Evolutionary conservation across 768 basidiomycete species (phyloP).

Genomic region (Suillus alpinus): DNA sequence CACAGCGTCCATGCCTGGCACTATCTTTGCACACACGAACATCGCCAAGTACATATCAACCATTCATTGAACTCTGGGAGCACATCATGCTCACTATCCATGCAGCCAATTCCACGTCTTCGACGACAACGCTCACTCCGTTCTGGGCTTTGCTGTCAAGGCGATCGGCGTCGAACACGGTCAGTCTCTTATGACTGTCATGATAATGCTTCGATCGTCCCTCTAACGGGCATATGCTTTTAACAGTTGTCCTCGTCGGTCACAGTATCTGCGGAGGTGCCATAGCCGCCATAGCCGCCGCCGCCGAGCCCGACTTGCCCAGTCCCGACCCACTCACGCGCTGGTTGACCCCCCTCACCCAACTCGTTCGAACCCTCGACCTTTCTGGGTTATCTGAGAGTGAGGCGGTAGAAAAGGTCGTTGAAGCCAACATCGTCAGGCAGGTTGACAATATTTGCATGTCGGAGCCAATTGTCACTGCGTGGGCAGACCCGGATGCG

Average conservation of each 20-base stretch:
- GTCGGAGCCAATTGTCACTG: conserved; percentile 41
- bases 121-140: conserved; percentile 70
- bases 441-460: conserved; percentile 54
- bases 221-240: conserved; percentile 1
- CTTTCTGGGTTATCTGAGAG: conserved; percentile 34
- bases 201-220: conserved; percentile 29
- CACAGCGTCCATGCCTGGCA: conserved; percentile 71
- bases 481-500: conserved; percentile 33
- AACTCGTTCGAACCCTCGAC: conserved; percentile 41
- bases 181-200: conserved; percentile 39
- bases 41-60: conserved; percentile 69
- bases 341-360: conserved; percentile 70
- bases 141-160: conserved; percentile 70
- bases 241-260: conserved; percentile 72
- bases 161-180: conserved; percentile 74
- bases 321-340: conserved; percentile 53
- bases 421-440: conserved; percentile 59
- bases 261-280: conserved; percentile 84
- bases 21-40: conserved; percentile 85
- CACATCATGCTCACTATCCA: background rate
- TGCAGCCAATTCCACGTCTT: conserved; percentile 67
- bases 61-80: background rate
- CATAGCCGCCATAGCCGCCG: conserved; percentile 38
- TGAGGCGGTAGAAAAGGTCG: conserved; percentile 43
- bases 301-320: conserved; percentile 16